Evolutionary conservation across 805 yeast species (phyloP).

Genomic region (Ogataea sp.): DNA sequence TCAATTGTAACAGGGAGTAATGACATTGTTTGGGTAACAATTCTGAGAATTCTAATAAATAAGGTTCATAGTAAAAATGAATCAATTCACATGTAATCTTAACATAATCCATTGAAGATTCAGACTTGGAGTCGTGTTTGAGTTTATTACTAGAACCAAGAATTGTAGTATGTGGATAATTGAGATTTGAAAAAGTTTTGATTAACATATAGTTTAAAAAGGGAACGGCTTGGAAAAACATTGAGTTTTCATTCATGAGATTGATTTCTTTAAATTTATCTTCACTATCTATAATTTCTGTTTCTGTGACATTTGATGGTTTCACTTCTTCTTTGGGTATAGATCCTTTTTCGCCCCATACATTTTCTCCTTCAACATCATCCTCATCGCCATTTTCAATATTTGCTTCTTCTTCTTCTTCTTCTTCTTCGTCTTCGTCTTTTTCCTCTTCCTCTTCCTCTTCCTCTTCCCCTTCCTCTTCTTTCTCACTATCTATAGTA

Average conservation of each 20-base stretch:
- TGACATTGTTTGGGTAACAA: slow-evolving; percentile 26
- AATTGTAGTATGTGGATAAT: slow-evolving; percentile 19
- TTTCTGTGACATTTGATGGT: too few species aligned
- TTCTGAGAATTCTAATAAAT: slow-evolving; percentile 25
- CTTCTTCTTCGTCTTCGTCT: neutral
- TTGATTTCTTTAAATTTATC: slow-evolving; percentile 12
- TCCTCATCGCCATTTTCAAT: neutral
- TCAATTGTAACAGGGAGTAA: slow-evolving; percentile 17
- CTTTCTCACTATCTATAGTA: slow-evolving; percentile 1
- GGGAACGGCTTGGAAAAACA: slow-evolving; percentile 29
- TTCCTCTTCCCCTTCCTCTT: slow-evolving; percentile 5
- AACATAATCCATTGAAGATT: slow-evolving; percentile 19
- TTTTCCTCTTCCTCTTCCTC: neutral
- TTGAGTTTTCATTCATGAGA: slow-evolving; percentile 24
- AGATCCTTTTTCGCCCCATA: neutral
- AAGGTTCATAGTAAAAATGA: slow-evolving; percentile 27
- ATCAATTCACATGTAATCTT: slow-evolving; percentile 23
- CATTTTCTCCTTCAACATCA: neutral
- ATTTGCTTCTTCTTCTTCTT: neutral
- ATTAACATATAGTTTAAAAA: slow-evolving; percentile 21
- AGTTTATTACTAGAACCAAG: slow-evolving; percentile 1
- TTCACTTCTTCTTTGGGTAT: too few species aligned
- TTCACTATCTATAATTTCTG: too few species aligned
- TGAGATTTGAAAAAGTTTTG: slow-evolving; percentile 12
- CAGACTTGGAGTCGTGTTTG: neutral